Evolutionary conservation across 75 land plant species (phyloP).

Genomic region (Chamaecyparis obtusa): DNA sequence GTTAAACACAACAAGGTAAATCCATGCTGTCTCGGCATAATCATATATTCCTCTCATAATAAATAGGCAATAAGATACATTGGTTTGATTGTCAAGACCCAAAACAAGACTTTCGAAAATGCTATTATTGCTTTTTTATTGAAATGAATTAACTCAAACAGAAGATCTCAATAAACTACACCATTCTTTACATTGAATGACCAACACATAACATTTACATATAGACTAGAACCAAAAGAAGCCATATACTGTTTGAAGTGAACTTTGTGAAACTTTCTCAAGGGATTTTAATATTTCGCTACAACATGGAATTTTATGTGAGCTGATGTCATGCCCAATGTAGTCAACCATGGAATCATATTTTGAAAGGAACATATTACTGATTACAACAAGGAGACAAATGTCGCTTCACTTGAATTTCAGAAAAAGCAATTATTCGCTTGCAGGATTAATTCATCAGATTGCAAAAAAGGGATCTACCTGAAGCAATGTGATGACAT

Average conservation of each 20-base stretch:
- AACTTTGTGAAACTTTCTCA: neutral
- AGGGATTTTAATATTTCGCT: neutral
- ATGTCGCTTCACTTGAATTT: neutral
- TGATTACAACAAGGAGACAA: neutral
- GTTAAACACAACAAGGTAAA: neutral
- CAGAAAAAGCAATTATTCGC: neutral
- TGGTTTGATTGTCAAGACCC: neutral
- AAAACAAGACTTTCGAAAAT: neutral
- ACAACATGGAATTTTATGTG: neutral
- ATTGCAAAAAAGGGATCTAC: constrained; percentile 25
- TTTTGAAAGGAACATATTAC: neutral
- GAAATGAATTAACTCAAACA: neutral
- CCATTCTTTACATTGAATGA: neutral
- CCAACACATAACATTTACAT: neutral
- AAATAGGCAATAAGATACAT: neutral
- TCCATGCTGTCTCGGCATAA: neutral
- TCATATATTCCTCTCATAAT: neutral
- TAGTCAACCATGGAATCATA: neutral
- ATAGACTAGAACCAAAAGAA: neutral
- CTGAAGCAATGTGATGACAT: constrained; percentile 92
- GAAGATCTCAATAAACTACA: neutral
- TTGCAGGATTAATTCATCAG: neutral
- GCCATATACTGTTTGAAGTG: neutral
- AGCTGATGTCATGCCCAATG: neutral
- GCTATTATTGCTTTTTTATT: neutral